A percentile compares a stretch with the other conserved stretches of the same genome.
Conservation (phyloP, 78 protist genomes). For the Polysphondylium violaceum region DNA sequence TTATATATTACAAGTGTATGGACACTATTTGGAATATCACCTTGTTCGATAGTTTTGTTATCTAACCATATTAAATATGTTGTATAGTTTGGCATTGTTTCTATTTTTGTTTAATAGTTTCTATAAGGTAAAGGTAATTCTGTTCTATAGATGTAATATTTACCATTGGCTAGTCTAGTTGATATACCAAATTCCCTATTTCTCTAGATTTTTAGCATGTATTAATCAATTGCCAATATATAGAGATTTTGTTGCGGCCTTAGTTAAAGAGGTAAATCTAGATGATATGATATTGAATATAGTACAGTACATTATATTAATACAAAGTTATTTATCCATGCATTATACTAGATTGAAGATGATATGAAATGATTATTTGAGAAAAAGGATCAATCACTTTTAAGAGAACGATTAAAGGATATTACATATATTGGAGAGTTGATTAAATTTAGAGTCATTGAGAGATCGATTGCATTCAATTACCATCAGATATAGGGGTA, state of each 20-base stretch:
- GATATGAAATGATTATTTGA: constrained; percentile 51
- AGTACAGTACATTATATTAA: not conserved
- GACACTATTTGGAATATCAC: no score
- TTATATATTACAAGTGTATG: no score
- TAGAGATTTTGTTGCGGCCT: constrained; percentile 12
- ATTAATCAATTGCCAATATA: constrained; percentile 48
- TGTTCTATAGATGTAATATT: no score
- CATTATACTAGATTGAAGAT: constrained; percentile 56
- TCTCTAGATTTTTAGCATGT: constrained; percentile 37
- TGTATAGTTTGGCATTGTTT: no score
- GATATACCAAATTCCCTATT: constrained; percentile 54
- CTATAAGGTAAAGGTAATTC: no score
- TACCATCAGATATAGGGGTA: no score
- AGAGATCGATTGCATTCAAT: constrained; percentile 51
- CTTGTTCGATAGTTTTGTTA: no score
- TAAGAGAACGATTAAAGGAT: constrained; percentile 35
- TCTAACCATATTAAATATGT: no score
- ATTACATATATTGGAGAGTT: constrained; percentile 84
- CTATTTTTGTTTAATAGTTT: no score
- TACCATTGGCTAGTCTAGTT: no score
- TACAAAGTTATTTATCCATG: not conserved
- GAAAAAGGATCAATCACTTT: constrained; percentile 47
- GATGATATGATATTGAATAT: not conserved
- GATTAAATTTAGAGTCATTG: constrained; percentile 76
- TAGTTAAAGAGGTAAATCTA: constrained; percentile 12